Base-by-base conservation (phyloP, 1,139 yeast genomes). In the Hyphopichia burtonii region DNA sequence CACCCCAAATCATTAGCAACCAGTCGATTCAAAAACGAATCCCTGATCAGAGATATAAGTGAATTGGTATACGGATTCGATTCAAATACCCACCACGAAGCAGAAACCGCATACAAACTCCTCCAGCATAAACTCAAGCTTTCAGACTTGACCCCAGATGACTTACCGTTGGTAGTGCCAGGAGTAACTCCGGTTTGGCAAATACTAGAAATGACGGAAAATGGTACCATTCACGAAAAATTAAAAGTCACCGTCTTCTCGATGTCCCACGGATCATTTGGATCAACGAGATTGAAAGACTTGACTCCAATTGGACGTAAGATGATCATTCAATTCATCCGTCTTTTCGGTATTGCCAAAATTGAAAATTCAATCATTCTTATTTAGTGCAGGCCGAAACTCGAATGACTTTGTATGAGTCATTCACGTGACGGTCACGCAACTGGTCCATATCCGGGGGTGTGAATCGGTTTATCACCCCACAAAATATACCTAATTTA, bases 181-280 rank as follows among this genome's bases (percentile, higher is more conserved):
- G 84, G 85, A 0, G 47, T 77, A 1, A 55, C 73, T 15, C 82
- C 86, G 1, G 43, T 80, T 31, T 52, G 63, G 58, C 82, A 80
- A 50, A 51, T 80, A 16, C 44, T 59, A 15, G 61, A 62, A 19
- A 40, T 49, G 59, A 48, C 65, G 39, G 59, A 58, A 31, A 40
- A 47, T 8, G 57, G 53, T 1, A 42, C 40, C 2, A 42, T 63
- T 11, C 52, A 54, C 38, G 45, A 49, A 12, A 54, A 51, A 1
- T 46, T 59, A 10, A 46, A 47, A 2, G 54, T 60, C 1, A 40
- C 49, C 7, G 41, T 62, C 3, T 56, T 51, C 40, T 38, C 44
- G 28, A 35, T 45, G 16, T 41, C 45, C 19, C 41, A 48, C 4
- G 45, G 51, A 7, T 38, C 42, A 16, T 45, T 54, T 42, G 30